These are phyloP conservation scores for Aurifilum marmelostoma DNA, from an alignment of 2,329 filamentous ascomycete species.

Conservation along the genomic window DNA sequence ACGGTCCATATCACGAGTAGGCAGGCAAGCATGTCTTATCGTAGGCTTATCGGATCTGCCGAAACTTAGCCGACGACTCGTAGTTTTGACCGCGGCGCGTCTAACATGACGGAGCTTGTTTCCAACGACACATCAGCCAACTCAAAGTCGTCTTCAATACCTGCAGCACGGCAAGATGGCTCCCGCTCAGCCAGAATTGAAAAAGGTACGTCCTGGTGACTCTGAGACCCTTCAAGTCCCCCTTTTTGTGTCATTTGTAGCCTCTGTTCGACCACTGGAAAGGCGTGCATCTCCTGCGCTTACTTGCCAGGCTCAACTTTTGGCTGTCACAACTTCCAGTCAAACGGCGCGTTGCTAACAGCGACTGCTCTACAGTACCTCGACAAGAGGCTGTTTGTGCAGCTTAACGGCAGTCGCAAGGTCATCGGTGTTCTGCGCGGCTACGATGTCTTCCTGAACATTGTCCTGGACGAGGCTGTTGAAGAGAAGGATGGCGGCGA, in stretches of 20 bases:
- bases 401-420: slow-evolving; percentile 96
- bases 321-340: not conserved
- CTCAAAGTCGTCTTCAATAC: slow-evolving; percentile 15
- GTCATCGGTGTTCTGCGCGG: slow-evolving; percentile 92
- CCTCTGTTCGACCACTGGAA: not conserved
- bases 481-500: slow-evolving; percentile 93
- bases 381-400: slow-evolving; percentile 97
- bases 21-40: slow-evolving; percentile 27
- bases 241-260: slow-evolving; percentile 8
- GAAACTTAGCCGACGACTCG: slow-evolving; percentile 25
- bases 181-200: slow-evolving; percentile 97
- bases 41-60: slow-evolving; percentile 31
- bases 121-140: slow-evolving; percentile 11
- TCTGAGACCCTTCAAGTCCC: not conserved
- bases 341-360: slow-evolving; percentile 12
- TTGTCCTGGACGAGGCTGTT: slow-evolving; percentile 94
- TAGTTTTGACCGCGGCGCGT: slow-evolving; percentile 27
- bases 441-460: slow-evolving; percentile 98
- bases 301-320: not conserved
- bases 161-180: slow-evolving; percentile 69
- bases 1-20: not conserved
- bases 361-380: slow-evolving; percentile 71
- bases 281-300: not conserved
- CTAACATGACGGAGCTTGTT: slow-evolving; percentile 2
- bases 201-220: slow-evolving; percentile 69